phyloP scores from a whole-genome alignment of 1,284 basidiomycete genomes.

The Trametes pubescens region DNA sequence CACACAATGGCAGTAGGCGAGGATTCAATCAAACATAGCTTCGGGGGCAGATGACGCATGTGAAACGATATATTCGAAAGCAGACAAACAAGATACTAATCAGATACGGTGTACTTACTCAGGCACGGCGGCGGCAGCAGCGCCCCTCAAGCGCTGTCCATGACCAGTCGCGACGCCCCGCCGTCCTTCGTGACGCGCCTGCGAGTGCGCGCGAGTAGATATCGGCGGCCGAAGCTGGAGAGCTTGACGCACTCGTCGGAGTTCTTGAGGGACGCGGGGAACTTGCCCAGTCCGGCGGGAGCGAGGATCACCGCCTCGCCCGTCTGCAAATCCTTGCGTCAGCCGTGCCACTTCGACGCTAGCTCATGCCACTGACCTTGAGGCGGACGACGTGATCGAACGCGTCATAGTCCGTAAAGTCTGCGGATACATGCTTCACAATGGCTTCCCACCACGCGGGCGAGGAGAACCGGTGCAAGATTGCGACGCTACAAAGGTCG shows the following conservation, averaged over 20 bases:
- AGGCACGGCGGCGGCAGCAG: background rate
- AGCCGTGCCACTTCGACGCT: slow-evolving; percentile 1
- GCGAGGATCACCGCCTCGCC: slow-evolving; percentile 72
- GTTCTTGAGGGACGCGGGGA: slow-evolving; percentile 15
- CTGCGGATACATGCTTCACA: slow-evolving; percentile 68
- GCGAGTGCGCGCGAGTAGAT: slow-evolving; percentile 65
- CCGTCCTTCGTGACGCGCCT: slow-evolving; percentile 68
- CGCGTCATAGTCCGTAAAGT: slow-evolving; percentile 61
- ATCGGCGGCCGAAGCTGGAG: slow-evolving; percentile 59
- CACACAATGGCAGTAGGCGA: background rate
- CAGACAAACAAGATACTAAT: background rate
- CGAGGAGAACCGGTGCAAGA: slow-evolving; percentile 78
- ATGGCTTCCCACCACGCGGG: slow-evolving; percentile 78
- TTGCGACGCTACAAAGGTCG: slow-evolving; percentile 69
- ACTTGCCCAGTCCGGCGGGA: slow-evolving; percentile 61
- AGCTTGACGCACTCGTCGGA: slow-evolving; percentile 12
- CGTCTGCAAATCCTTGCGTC: slow-evolving; percentile 50
- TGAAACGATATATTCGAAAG: background rate
- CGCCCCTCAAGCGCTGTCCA: slow-evolving; percentile 30
- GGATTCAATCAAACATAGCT: slow-evolving; percentile 3
- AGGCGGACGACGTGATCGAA: slow-evolving; percentile 73
- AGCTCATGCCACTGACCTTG: slow-evolving; percentile 51
- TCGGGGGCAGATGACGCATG: background rate
- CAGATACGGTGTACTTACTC: background rate
- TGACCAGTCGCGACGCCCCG: slow-evolving; percentile 65